Base-by-base conservation (phyloP, 257 asterid species). In the Solanum dulcamara region DNA sequence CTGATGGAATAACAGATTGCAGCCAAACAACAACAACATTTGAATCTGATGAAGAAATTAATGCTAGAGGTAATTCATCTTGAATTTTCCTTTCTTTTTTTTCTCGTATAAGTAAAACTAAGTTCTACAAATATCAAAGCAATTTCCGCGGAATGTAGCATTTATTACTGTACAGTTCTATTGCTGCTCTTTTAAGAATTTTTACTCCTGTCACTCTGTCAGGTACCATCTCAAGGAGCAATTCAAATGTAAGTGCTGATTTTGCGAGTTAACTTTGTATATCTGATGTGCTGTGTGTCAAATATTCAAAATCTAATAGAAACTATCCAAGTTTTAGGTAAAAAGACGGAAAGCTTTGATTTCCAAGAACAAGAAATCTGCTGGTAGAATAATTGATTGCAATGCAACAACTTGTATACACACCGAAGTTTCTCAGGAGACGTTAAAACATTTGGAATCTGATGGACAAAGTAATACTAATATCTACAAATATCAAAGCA, bases 161-260 rank as follows among this genome's bases (percentile, higher is more conserved):
- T 84, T 51, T 12, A 79, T 84, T 24, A 51, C 20, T 37, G 24
- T 67, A 14, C 24, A 35, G 24, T 66, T 46, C 1, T 28, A 46
- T 67, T 33, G 12, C 15, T 18, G 18, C 10, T 51, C n/a, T 32
- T 42, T 24, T 48, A 59, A 13, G 13, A 35, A 11, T 20, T 46
- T 33, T 85, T 83, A 66, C 26, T 46, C 35, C 28, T 28, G 12
- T 68, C 59, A 89, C 40, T 33, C 46, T 74, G 14, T 75, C 59
- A 89, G 92, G 87, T 85, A 22, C 86, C 87, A 67, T 40, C 84
- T 77, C 77, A 80, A 55, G 71, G 62, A 44, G 1, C 60, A 46
- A 46, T 30, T 28, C 42, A 3, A 77, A 77, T 46, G 83, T 77
- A 77, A 77, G 83, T 77, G 10, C 14, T n/a, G 46, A 77, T 77